A percentile compares a stretch with the other conserved stretches of the same genome.
Conservation (phyloP, 2,329 filamentous ascomycete genomes). For the Rugonectria rugulosa region DNA sequence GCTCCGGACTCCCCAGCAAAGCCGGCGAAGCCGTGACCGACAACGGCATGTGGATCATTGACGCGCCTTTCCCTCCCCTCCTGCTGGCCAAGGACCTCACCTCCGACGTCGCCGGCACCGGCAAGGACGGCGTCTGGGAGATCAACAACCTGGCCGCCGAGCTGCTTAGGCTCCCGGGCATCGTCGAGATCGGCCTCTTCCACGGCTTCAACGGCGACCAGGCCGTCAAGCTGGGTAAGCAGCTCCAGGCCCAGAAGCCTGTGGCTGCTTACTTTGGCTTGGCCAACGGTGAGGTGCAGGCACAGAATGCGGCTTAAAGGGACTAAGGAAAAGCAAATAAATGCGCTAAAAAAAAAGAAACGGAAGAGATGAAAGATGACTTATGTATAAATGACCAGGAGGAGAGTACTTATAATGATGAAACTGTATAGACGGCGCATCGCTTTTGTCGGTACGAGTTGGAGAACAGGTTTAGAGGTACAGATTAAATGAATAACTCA, state of each 20-base stretch:
- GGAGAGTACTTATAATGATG: not conserved
- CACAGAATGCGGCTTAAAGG: constrained; percentile 39
- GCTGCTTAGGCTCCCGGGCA: constrained; percentile 84
- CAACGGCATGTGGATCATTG: constrained; percentile 79
- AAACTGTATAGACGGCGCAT: not conserved
- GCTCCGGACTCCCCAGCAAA: constrained; percentile 77
- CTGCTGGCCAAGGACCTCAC: constrained; percentile 65
- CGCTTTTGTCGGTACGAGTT: not conserved
- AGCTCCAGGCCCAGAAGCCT: constrained; percentile 83
- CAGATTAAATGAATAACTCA: not conserved
- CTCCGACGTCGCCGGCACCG: constrained; percentile 57
- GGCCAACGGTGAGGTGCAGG: constrained; percentile 71
- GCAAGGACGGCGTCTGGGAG: constrained; percentile 73
- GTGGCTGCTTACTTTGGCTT: constrained; percentile 95
- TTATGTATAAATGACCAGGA: too few species aligned
- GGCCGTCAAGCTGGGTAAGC: constrained; percentile 58
- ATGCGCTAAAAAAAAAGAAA: too few species aligned
- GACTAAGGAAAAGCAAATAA: not conserved
- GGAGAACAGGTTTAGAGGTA: not conserved
- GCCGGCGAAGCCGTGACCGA: constrained; percentile 76
- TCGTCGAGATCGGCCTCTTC: constrained; percentile 93
- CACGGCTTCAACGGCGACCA: constrained; percentile 80
- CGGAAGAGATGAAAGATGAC: too few species aligned
- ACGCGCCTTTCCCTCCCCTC: constrained; percentile 84
- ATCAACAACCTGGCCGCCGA: constrained; percentile 75